Percentiles rank a stretch among this genome's conserved stretches.
Conservation (phyloP, 176 grass and related monocot genomes). For the Zea luxurians region DNA sequence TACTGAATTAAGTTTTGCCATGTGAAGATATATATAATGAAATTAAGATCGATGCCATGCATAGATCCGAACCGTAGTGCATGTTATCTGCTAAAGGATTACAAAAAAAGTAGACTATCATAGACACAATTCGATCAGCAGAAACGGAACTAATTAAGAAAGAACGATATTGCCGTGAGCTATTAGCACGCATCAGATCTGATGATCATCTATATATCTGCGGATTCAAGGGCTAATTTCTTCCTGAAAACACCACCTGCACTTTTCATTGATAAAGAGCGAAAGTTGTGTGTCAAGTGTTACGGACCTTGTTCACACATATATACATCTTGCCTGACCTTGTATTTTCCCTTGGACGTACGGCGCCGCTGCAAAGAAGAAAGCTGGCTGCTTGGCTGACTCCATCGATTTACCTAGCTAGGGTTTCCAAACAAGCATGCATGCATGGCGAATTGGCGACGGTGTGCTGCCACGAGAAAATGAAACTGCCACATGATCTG, state of each 20-base stretch:
- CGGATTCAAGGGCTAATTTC: background rate
- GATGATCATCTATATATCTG: background rate
- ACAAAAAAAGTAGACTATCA: background rate
- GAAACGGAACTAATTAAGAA: background rate
- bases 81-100: background rate
- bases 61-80: background rate
- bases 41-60: background rate
- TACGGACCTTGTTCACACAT: slow-evolving; percentile 1
- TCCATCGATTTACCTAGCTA: background rate
- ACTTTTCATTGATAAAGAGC: background rate
- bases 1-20: slow-evolving; percentile 7
- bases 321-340: background rate
- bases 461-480: slow-evolving; percentile 43
- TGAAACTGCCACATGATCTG: slow-evolving; percentile 49
- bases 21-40: too few relatives aligned
- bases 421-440: slow-evolving; percentile 9
- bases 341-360: background rate
- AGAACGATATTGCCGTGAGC: background rate
- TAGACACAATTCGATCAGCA: background rate
- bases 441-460: slow-evolving; percentile 11
- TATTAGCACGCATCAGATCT: background rate
- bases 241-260: slow-evolving; percentile 27
- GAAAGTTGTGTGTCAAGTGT: background rate
- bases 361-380: background rate
- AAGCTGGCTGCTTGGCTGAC: background rate